phyloP scores from a whole-genome alignment of 73 alveolate genomes.

The Loxodes magnus region DNA sequence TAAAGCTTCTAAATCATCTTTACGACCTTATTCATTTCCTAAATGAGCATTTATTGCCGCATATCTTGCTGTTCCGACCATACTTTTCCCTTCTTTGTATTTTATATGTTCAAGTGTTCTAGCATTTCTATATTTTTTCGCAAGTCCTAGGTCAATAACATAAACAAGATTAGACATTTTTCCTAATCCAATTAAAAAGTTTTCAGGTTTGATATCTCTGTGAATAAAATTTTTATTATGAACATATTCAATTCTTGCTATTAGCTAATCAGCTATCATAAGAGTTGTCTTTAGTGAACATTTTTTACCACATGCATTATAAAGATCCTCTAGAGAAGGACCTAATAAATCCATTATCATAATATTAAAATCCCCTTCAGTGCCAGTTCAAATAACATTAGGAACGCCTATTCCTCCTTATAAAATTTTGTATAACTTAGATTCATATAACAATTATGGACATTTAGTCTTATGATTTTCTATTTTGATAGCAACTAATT shows the following conservation, averaged over 20 bases:
- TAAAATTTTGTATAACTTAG: slow-evolving; percentile 62
- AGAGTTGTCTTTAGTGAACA: slow-evolving; percentile 71
- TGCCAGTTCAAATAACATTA: slow-evolving; percentile 48
- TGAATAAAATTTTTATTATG: slow-evolving; percentile 82
- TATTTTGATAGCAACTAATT: slow-evolving; percentile 73
- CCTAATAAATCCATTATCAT: slow-evolving; percentile 86
- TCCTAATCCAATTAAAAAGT: slow-evolving; percentile 79
- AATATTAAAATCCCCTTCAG: slow-evolving; percentile 65
- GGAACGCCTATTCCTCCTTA: slow-evolving; percentile 75
- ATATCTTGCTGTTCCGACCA: slow-evolving; percentile 94
- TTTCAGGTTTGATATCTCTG: slow-evolving; percentile 94
- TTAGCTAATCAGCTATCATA: slow-evolving; percentile 67
- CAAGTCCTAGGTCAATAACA: slow-evolving; percentile 87
- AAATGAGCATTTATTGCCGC: slow-evolving; percentile 92
- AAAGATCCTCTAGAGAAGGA: slow-evolving; percentile 72
- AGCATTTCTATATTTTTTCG: slow-evolving; percentile 61
- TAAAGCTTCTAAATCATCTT: slow-evolving; percentile 83
- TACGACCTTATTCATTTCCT: slow-evolving; percentile 83
- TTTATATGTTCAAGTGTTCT: slow-evolving; percentile 80
- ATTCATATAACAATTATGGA: slow-evolving; percentile 86
- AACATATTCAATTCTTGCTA: slow-evolving; percentile 61
- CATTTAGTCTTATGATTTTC: slow-evolving; percentile 64
- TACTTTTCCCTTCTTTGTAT: slow-evolving; percentile 80
- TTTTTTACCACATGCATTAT: slow-evolving; percentile 45
- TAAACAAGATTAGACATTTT: slow-evolving; percentile 63